Percentiles rank a stretch among this genome's conserved stretches.
These are phyloP conservation scores for Pulveroboletus sp. DNA, from an alignment of 768 basidiomycete species.

Conservation along the genomic window DNA sequence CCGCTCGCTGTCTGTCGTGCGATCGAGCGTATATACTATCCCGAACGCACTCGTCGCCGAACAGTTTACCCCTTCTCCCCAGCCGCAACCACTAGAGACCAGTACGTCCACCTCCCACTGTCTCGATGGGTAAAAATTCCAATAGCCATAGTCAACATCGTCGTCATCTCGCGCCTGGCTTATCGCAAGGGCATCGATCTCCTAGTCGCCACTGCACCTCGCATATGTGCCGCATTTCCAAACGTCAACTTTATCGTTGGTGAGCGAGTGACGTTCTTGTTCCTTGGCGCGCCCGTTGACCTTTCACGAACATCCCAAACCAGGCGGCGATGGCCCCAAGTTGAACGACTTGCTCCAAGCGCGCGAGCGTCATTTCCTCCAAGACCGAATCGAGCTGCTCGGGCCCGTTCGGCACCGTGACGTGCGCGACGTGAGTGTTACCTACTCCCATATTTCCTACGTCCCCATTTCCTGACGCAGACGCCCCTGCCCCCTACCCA, in stretches of 20 bases:
- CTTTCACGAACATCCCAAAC: neutral
- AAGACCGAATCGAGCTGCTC: constrained; percentile 87
- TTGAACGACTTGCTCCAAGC: constrained; percentile 92
- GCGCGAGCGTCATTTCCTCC: constrained; percentile 84
- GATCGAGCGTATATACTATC: constrained; percentile 78
- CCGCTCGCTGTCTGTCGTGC: constrained; percentile 41
- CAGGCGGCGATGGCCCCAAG: constrained; percentile 94
- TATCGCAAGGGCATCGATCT: constrained; percentile 97
- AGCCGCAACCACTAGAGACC: constrained; percentile 41
- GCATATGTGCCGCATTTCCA: constrained; percentile 80
- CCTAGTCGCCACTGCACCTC: constrained; percentile 86
- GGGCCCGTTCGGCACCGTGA: constrained; percentile 78
- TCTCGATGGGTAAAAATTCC: too few species aligned
- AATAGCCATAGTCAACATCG: constrained; percentile 68
- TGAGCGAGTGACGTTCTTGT: constrained; percentile 19
- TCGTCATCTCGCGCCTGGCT: constrained; percentile 84
- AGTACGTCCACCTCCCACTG: constrained; percentile 37
- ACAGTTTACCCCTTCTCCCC: constrained; percentile 67
- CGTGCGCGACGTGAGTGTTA: constrained; percentile 64
- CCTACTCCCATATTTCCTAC: accelerated
- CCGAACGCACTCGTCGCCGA: constrained; percentile 89
- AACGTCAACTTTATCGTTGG: constrained; percentile 88
- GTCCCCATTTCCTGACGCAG: neutral
- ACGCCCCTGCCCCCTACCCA: constrained; percentile 23
- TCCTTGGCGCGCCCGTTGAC: neutral